These are phyloP conservation scores for Sideroxylon spinosum DNA, from an alignment of 179 eudicot species.

Conservation along the genomic window DNA sequence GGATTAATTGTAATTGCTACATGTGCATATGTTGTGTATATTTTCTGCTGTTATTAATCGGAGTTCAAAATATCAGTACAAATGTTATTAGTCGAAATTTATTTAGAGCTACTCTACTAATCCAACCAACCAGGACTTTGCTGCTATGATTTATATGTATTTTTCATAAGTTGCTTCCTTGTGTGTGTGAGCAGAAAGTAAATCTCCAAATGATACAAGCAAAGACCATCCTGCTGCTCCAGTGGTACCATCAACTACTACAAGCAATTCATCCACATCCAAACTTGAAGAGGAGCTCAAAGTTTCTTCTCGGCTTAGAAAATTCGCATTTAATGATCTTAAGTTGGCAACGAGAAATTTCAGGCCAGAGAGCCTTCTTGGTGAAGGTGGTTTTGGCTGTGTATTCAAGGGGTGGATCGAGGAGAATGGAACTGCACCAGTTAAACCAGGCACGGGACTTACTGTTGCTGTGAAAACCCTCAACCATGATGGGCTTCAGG, in stretches of 20 bases:
- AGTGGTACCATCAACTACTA: constrained; percentile 53
- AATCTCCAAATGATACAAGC: constrained; percentile 48
- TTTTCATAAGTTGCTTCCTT: constrained; percentile 13
- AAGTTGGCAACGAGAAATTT: constrained; percentile 81
- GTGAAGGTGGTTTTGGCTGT: constrained; percentile 92
- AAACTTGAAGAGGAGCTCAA: constrained; percentile 81
- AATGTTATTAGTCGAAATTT: not conserved
- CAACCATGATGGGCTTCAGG: constrained; percentile 96
- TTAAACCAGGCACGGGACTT: constrained; percentile 87
- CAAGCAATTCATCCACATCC: constrained; percentile 72
- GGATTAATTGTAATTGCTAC: not conserved
- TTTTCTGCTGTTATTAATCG: not conserved
- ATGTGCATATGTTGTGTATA: not conserved
- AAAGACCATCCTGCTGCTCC: constrained; percentile 59
- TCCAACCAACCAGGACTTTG: not conserved
- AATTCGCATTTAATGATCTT: constrained; percentile 72
- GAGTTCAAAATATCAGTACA: not conserved
- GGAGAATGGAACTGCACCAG: constrained; percentile 91
- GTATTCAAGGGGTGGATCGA: constrained; percentile 95
- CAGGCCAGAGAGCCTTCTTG: constrained; percentile 89
- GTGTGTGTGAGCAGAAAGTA: constrained; percentile 44
- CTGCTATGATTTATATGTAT: not conserved
- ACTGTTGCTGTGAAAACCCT: constrained; percentile 93
- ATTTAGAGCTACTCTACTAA: not conserved
- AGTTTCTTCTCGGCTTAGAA: constrained; percentile 68